Conservation (phyloP, 805 yeast genomes). For the Teunomyces stri region DNA sequence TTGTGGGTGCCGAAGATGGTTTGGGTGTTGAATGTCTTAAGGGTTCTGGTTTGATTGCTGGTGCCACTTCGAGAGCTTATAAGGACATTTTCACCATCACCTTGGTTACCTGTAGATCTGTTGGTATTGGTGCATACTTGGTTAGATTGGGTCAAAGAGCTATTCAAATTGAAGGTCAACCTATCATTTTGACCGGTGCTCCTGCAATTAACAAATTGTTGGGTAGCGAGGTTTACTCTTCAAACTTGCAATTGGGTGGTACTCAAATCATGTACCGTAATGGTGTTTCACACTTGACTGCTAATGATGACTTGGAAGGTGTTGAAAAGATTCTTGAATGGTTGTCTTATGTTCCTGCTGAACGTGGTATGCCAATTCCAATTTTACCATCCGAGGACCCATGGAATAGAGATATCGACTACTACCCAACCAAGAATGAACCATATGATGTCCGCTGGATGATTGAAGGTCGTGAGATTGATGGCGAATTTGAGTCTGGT, state of each 20-base stretch:
- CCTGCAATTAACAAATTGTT: slow-evolving; percentile 95
- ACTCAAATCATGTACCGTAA: slow-evolving; percentile 97
- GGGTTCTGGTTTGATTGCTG: slow-evolving; percentile 98
- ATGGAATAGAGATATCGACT: slow-evolving; percentile 94
- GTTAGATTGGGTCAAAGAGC: slow-evolving; percentile 99
- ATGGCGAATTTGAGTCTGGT: slow-evolving; percentile 73
- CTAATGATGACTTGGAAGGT: slow-evolving; percentile 95
- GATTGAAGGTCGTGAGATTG: slow-evolving; percentile 79
- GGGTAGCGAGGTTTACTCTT: slow-evolving; percentile 96
- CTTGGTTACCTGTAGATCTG: slow-evolving; percentile 99
- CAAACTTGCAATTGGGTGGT: slow-evolving; percentile 97
- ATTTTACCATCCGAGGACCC: slow-evolving; percentile 74
- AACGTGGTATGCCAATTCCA: slow-evolving; percentile 88
- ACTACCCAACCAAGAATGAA: slow-evolving; percentile 66
- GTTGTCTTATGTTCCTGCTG: slow-evolving; percentile 93
- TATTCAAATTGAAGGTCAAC: slow-evolving; percentile 98
- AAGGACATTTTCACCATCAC: slow-evolving; percentile 96
- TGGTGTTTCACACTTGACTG: slow-evolving; percentile 98
- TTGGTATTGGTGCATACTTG: slow-evolving; percentile 98
- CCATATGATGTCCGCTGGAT: slow-evolving; percentile 92
- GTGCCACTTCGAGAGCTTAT: slow-evolving; percentile 97
- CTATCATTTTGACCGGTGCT: slow-evolving; percentile 97
- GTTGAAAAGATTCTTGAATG: slow-evolving; percentile 91
- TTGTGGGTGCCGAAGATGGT: slow-evolving; percentile 94
- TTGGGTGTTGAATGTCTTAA: slow-evolving; percentile 97